Conservation (phyloP, 2,329 filamentous ascomycete species). For the Tympanopsis confertula region DNA sequence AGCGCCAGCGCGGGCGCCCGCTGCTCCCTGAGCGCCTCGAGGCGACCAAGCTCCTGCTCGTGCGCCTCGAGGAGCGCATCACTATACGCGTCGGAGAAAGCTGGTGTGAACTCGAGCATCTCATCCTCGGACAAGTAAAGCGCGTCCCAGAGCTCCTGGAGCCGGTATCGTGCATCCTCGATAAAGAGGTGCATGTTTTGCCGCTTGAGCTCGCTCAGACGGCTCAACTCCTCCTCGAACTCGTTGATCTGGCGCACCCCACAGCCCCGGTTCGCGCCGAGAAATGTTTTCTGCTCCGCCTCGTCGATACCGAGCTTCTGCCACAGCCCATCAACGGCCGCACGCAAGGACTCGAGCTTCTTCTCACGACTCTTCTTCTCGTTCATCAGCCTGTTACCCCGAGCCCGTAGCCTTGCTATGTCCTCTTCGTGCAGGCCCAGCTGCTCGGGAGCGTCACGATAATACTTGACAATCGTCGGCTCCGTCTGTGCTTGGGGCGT, state of each 20-base stretch:
- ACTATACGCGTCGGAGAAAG: slow-evolving; percentile 93
- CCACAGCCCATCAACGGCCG: slow-evolving; percentile 78
- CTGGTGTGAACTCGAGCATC: slow-evolving; percentile 95
- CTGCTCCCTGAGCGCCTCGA: slow-evolving; percentile 76
- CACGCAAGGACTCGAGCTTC: slow-evolving; percentile 62
- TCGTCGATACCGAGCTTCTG: slow-evolving; percentile 76
- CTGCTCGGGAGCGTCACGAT: slow-evolving; percentile 84
- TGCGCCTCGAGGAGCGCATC: slow-evolving; percentile 91
- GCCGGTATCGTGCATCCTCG: slow-evolving; percentile 78
- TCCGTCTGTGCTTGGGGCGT: slow-evolving; percentile 91
- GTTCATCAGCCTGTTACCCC: slow-evolving; percentile 71
- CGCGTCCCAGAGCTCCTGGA: slow-evolving; percentile 90
- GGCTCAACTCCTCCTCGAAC: slow-evolving; percentile 78
- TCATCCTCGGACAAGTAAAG: slow-evolving; percentile 95
- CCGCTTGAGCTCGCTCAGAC: slow-evolving; percentile 83
- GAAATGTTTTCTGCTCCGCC: slow-evolving; percentile 70
- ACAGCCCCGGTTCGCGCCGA: slow-evolving; percentile 79
- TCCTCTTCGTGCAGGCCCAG: slow-evolving; percentile 86
- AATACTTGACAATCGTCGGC: slow-evolving; percentile 72
- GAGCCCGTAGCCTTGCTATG: slow-evolving; percentile 56
- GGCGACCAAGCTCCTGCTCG: slow-evolving; percentile 74
- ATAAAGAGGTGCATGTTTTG: slow-evolving; percentile 94
- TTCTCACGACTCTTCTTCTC: slow-evolving; percentile 80
- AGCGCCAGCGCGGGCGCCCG: slow-evolving; percentile 72
- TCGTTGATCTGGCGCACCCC: slow-evolving; percentile 88